These are phyloP conservation scores for Ophiosphaerella narmari DNA, from an alignment of 2,329 filamentous ascomycete species.

Conservation along the genomic window DNA sequence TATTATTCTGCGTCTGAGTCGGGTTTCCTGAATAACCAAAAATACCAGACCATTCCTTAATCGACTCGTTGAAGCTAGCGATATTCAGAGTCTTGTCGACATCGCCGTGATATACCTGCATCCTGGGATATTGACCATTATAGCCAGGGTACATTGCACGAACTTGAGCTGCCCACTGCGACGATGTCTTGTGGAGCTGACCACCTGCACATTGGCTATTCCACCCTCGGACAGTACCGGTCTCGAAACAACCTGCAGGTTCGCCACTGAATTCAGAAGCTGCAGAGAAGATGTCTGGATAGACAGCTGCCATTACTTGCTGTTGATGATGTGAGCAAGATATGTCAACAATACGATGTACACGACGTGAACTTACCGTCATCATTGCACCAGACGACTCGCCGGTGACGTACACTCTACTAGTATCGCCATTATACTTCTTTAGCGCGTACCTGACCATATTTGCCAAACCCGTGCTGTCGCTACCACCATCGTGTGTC, in stretches of 20 bases:
- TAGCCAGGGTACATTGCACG: slow-evolving; percentile 45
- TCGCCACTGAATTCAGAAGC: slow-evolving; percentile 33
- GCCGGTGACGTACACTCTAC: background rate
- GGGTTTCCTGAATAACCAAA: slow-evolving; percentile 17
- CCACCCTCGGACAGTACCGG: slow-evolving; percentile 48
- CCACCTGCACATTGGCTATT: slow-evolving; percentile 25
- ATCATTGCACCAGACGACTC: slow-evolving; percentile 1
- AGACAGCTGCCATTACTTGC: slow-evolving; percentile 8
- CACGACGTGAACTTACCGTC: background rate
- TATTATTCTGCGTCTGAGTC: background rate
- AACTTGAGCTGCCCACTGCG: slow-evolving; percentile 40
- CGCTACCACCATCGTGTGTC: background rate
- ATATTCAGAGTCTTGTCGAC: slow-evolving; percentile 38
- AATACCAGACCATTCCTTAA: slow-evolving; percentile 38
- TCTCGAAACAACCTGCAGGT: slow-evolving; percentile 36
- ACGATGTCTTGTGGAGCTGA: slow-evolving; percentile 18
- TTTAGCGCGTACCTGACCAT: slow-evolving; percentile 1
- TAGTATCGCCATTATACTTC: slow-evolving; percentile 1
- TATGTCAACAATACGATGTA: background rate
- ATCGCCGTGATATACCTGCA: slow-evolving; percentile 46
- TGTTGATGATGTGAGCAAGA: background rate
- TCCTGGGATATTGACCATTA: slow-evolving; percentile 38
- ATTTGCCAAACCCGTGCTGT: slow-evolving; percentile 1
- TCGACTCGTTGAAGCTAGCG: slow-evolving; percentile 29
- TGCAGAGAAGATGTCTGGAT: slow-evolving; percentile 34